Percentiles rank a stretch among this genome's conserved stretches.
These are phyloP conservation scores for Solidago caesia DNA, from an alignment of 129 eudicot genomes.

Conservation along the genomic window DNA sequence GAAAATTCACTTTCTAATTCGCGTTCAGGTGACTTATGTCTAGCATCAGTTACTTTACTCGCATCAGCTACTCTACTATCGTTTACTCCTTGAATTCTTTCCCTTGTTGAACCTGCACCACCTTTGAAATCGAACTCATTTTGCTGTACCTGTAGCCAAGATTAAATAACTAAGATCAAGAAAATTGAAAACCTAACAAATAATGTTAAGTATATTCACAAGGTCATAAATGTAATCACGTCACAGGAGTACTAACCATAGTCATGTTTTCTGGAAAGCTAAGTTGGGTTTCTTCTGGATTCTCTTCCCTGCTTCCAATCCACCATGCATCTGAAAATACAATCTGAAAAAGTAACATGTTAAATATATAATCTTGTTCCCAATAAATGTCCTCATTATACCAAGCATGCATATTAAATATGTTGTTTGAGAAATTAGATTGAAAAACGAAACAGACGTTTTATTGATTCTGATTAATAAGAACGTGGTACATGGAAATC, in stretches of 20 bases:
- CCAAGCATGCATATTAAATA: too few relatives aligned
- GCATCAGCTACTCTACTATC: background rate
- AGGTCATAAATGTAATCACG: constrained; percentile 5
- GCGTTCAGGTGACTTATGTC: constrained; percentile 40
- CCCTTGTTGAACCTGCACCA: constrained; percentile 68
- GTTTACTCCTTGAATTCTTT: constrained; percentile 29
- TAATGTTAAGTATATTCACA: background rate
- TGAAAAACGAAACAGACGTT: too few relatives aligned
- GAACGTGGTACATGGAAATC: too few relatives aligned
- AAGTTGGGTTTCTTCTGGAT: constrained; percentile 77
- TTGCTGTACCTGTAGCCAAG: constrained; percentile 54
- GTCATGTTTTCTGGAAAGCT: constrained; percentile 73
- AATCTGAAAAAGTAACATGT: constrained; percentile 44
- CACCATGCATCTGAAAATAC: constrained; percentile 94
- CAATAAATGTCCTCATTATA: too few relatives aligned
- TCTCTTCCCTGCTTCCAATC: constrained; percentile 86
- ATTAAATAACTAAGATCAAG: background rate
- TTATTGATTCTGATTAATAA: too few relatives aligned
- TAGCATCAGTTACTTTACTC: constrained; percentile 26
- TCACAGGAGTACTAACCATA: constrained; percentile 40
- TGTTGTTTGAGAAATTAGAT: too few relatives aligned
- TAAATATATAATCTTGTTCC: background rate
- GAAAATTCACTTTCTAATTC: constrained; percentile 43
- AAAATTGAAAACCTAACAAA: background rate
- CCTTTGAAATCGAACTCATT: constrained; percentile 73